phyloP scores from a whole-genome alignment of 2,329 filamentous ascomycete genomes.

The Stemphylium lycopersici region DNA sequence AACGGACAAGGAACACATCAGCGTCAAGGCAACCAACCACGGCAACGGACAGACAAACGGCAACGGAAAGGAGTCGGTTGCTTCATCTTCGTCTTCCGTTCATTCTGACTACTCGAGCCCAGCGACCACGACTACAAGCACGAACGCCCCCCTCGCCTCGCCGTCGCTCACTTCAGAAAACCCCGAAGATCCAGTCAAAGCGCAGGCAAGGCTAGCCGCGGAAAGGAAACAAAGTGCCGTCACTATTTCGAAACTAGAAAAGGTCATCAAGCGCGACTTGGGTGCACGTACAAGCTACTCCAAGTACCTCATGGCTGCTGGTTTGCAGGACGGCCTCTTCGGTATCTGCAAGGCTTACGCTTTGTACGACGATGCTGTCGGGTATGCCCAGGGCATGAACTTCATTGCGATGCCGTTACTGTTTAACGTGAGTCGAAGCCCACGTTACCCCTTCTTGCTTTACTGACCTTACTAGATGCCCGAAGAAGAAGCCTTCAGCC shows the following conservation, averaged over 20 bases:
- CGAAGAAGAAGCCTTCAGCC: conserved; percentile 93
- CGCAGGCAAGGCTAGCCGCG: conserved; percentile 66
- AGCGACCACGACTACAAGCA: conserved; percentile 58
- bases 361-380: conserved; percentile 89
- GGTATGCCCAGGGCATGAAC: conserved; percentile 98
- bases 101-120: conserved; percentile 76
- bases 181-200: conserved; percentile 67
- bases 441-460: conserved; percentile 72
- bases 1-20: conserved; percentile 71
- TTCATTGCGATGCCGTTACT: conserved; percentile 96
- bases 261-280: conserved; percentile 86
- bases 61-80: conserved; percentile 70
- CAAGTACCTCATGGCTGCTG: conserved; percentile 89
- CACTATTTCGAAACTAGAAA: conserved; percentile 82
- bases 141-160: conserved; percentile 48
- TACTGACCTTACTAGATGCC: conserved; percentile 71
- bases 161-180: conserved; percentile 62
- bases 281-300: conserved; percentile 95
- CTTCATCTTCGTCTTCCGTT: conserved; percentile 83
- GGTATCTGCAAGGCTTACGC: conserved; percentile 98
- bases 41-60: conserved; percentile 56
- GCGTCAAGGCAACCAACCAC: conserved; percentile 30
- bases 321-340: conserved; percentile 91
- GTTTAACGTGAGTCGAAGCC: conserved; percentile 74
- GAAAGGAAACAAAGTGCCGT: conserved; percentile 77